These are phyloP conservation scores for Tuctoria greenei DNA, from an alignment of 176 grass and related monocot species.

Conservation along the genomic window DNA sequence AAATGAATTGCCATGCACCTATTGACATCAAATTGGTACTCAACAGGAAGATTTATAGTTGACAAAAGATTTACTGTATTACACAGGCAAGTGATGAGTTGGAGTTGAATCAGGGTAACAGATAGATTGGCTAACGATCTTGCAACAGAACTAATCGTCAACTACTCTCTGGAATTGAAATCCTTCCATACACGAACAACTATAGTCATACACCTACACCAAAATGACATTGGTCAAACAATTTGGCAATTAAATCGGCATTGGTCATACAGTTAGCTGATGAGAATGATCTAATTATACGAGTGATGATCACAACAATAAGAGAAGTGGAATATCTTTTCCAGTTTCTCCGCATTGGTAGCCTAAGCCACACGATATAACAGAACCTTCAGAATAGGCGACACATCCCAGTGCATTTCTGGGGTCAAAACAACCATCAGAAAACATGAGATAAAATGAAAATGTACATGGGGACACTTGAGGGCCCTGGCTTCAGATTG, in stretches of 20 bases:
- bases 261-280: not conserved
- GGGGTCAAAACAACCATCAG: conserved; percentile 25
- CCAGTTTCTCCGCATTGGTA: conserved; percentile 33
- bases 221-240: not conserved
- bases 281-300: not conserved
- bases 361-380: conserved; percentile 41
- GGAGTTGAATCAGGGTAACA: not conserved
- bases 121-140: not conserved
- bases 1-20: too few relatives aligned
- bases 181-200: not conserved
- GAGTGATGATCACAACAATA: conserved; percentile 17
- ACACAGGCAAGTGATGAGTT: not conserved
- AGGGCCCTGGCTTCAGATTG: conserved; percentile 25
- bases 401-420: conserved; percentile 15
- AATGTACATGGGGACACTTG: conserved; percentile 38
- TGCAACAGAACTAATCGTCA: not conserved
- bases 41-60: not conserved
- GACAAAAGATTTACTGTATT: not conserved
- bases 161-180: not conserved
- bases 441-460: conserved; percentile 27
- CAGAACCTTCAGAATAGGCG: conserved; percentile 1
- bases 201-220: not conserved
- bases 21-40: too few relatives aligned
- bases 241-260: not conserved
- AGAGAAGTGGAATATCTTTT: conserved; percentile 23